Percentiles rank a stretch among this genome's conserved stretches.
These are phyloP conservation scores for Wickerhamomyces alni DNA, from an alignment of 805 yeast genomes.

Conservation along the genomic window DNA sequence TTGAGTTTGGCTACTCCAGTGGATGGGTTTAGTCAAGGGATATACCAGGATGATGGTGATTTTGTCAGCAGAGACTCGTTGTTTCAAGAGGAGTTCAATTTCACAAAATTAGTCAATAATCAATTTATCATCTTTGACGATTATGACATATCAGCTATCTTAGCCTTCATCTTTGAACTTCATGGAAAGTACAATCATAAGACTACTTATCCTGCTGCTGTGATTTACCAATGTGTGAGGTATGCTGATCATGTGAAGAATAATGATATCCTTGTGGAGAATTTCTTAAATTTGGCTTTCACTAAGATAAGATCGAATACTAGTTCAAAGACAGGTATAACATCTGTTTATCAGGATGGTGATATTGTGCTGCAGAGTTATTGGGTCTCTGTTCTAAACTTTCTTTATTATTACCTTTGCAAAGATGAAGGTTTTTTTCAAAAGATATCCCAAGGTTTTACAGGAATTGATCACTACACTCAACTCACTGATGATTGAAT, in stretches of 20 bases:
- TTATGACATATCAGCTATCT: slow-evolving; percentile 65
- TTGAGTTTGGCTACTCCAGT: slow-evolving; percentile 19
- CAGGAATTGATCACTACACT: slow-evolving; percentile 52
- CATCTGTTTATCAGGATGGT: slow-evolving; percentile 36
- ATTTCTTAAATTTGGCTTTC: slow-evolving; percentile 52
- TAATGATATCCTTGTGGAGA: slow-evolving; percentile 50
- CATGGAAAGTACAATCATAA: slow-evolving; percentile 47
- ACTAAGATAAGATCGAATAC: slow-evolving; percentile 57
- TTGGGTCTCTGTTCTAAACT: slow-evolving; percentile 81
- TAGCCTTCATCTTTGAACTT: slow-evolving; percentile 52
- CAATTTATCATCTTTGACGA: slow-evolving; percentile 62
- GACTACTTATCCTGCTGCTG: slow-evolving; percentile 56
- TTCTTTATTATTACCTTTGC: slow-evolving; percentile 68
- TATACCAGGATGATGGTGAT: slow-evolving; percentile 17
- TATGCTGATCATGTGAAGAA: slow-evolving; percentile 55
- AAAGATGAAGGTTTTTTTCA: slow-evolving; percentile 58
- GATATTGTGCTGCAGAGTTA: slow-evolving; percentile 73
- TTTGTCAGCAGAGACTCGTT: slow-evolving; percentile 11
- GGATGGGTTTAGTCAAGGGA: slow-evolving; percentile 9
- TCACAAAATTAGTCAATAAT: slow-evolving; percentile 45
- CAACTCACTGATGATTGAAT: slow-evolving; percentile 59
- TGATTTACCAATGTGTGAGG: slow-evolving; percentile 63
- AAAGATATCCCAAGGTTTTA: slow-evolving; percentile 47
- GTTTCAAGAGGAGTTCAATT: slow-evolving; percentile 44
- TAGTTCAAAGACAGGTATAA: slow-evolving; percentile 54